phyloP scores from a whole-genome alignment of 1,284 basidiomycete species.

The Ceratobasidium sp. region DNA sequence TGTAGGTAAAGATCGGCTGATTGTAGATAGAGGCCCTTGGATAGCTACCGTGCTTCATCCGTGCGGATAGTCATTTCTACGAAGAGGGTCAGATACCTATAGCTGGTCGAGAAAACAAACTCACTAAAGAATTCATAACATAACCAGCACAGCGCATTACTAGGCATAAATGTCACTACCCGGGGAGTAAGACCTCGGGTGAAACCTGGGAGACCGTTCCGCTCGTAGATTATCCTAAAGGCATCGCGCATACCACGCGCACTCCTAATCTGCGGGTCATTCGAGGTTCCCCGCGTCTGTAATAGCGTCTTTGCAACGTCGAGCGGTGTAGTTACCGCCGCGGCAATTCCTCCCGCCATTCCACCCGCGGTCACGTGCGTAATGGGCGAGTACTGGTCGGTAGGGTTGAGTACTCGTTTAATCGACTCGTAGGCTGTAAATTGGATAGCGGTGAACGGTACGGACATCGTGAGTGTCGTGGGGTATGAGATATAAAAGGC shows the following conservation, averaged over 20 bases:
- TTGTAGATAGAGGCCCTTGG: not conserved
- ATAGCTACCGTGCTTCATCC: constrained; percentile 15
- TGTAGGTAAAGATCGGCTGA: not conserved
- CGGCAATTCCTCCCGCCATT: constrained; percentile 93
- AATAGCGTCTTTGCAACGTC: constrained; percentile 99
- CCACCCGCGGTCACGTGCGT: constrained; percentile 95
- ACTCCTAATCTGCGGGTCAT: constrained; percentile 85
- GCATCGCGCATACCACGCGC: constrained; percentile 91
- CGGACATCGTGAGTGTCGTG: constrained; percentile 95
- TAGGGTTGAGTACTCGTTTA: constrained; percentile 89
- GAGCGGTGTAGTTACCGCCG: constrained; percentile 94
- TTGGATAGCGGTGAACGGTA: constrained; percentile 98
- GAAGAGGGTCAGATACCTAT: not conserved
- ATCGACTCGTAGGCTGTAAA: constrained; percentile 97
- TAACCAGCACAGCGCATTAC: constrained; percentile 97
- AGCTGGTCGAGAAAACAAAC: constrained; percentile 57
- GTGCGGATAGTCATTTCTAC: constrained; percentile 43
- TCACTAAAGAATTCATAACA: constrained; percentile 97
- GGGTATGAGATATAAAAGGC: constrained; percentile 99
- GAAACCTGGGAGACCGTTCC: constrained; percentile 91
- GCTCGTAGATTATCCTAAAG: constrained; percentile 86
- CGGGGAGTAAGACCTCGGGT: constrained; percentile 90
- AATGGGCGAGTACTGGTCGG: constrained; percentile 87
- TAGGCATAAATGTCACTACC: constrained; percentile 96
- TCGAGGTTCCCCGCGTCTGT: constrained; percentile 91